Evolutionary conservation across 1,284 basidiomycete species (phyloP).

Genomic region (Apiotrichum gamsii): DNA sequence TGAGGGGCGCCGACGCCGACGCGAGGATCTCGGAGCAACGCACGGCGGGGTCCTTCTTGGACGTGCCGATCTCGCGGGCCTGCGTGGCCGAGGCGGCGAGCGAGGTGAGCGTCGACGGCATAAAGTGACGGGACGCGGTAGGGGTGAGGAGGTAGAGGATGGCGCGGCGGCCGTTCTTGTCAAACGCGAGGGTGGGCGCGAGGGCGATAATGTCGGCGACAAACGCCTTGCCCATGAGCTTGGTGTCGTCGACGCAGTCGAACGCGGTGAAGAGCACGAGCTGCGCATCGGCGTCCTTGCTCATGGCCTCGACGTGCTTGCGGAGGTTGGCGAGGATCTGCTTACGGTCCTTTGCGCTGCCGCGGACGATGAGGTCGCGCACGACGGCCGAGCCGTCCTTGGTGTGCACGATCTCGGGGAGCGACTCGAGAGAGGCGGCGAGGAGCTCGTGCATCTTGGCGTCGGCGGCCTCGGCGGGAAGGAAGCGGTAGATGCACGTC

Average conservation of each 20-base stretch:
- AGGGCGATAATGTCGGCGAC: conserved; percentile 52
- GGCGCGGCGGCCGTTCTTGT: conserved; percentile 59
- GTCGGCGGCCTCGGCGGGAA: conserved; percentile 36
- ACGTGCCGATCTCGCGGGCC: conserved; percentile 53
- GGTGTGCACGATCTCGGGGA: conserved; percentile 87
- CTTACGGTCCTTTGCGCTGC: conserved; percentile 82
- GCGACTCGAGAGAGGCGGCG: conserved; percentile 60
- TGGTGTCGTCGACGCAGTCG: conserved; percentile 82
- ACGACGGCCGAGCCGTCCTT: conserved; percentile 80
- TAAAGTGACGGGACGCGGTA: conserved; percentile 70
- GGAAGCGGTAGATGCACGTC: conserved; percentile 42
- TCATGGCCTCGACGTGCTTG: conserved; percentile 77
- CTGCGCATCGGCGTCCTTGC: conserved; percentile 77
- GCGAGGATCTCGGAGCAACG: conserved; percentile 63
- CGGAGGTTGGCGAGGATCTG: conserved; percentile 76
- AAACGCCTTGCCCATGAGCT: conserved; percentile 71
- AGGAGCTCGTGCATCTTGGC: conserved; percentile 47
- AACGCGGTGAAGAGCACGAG: conserved; percentile 78
- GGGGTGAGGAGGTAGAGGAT: conserved; percentile 74
- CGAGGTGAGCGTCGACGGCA: conserved; percentile 63
- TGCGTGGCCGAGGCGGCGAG: conserved; percentile 61
- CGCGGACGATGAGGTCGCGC: conserved; percentile 70
- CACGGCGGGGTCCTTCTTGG: conserved; percentile 64
- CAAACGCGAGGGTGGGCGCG: conserved; percentile 51
- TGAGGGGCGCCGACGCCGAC: conserved; percentile 62